phyloP scores from a whole-genome alignment of 1,284 basidiomycete genomes.

The Lentinus polychrous region DNA sequence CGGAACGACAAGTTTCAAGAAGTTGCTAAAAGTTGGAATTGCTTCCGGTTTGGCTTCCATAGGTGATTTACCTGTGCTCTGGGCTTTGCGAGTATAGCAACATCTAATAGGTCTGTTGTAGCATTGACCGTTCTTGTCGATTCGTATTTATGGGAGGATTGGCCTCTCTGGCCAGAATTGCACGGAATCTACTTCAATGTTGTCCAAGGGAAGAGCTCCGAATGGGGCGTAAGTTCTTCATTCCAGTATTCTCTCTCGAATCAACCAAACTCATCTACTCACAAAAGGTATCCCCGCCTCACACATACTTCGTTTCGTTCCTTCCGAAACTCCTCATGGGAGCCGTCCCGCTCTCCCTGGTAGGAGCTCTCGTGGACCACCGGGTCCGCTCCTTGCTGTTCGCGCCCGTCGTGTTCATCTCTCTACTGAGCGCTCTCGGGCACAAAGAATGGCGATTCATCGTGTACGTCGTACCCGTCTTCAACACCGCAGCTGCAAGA shows the following conservation, averaged over 20 bases:
- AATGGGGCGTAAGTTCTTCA: constrained; percentile 81
- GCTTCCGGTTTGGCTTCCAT: constrained; percentile 48
- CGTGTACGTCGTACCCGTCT: constrained; percentile 77
- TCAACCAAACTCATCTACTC: constrained; percentile 3
- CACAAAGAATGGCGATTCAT: constrained; percentile 98
- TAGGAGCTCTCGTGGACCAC: constrained; percentile 41
- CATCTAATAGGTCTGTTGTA: constrained; percentile 22
- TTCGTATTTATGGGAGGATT: constrained; percentile 78
- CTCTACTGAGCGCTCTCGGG: constrained; percentile 66
- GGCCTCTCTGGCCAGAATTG: constrained; percentile 84
- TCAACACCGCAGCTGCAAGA: constrained; percentile 77
- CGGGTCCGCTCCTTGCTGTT: constrained; percentile 45
- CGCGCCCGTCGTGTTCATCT: constrained; percentile 52
- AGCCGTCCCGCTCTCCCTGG: constrained; percentile 55
- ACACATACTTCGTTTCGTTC: constrained; percentile 63
- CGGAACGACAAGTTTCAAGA: constrained; percentile 35
- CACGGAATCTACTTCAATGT: constrained; percentile 83
- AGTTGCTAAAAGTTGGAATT: constrained; percentile 48
- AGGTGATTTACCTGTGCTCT: constrained; percentile 35
- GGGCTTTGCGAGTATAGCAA: background rate
- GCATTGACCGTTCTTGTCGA: constrained; percentile 67
- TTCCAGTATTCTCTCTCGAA: background rate
- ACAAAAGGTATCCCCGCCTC: constrained; percentile 60
- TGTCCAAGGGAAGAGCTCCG: constrained; percentile 74
- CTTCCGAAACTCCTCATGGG: constrained; percentile 79